These are phyloP conservation scores for Anastatica hierochuntica DNA, from an alignment of 345 rosid species.

Conservation along the genomic window DNA sequence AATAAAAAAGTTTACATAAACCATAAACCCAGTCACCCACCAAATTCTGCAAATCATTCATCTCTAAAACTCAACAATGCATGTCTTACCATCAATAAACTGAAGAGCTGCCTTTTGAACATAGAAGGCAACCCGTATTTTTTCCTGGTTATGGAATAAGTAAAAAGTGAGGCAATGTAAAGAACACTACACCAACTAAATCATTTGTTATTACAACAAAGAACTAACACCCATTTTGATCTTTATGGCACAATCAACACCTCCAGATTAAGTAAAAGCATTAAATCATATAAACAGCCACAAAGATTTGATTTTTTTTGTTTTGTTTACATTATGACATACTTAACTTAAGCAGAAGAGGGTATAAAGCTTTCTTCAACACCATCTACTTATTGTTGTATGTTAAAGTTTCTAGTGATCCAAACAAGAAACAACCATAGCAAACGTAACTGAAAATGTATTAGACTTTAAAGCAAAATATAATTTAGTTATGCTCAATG, in stretches of 20 bases:
- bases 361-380: background rate
- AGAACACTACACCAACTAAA: constrained; percentile 1
- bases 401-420: too few relatives aligned
- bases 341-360: background rate
- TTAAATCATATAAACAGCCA: background rate
- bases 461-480: too few relatives aligned
- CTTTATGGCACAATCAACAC: background rate
- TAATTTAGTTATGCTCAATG: too few relatives aligned
- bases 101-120: constrained; percentile 88
- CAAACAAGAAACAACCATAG: too few relatives aligned
- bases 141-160: constrained; percentile 75
- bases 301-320: background rate
- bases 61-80: constrained; percentile 16
- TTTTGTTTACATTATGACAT: background rate
- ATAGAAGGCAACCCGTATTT: constrained; percentile 79
- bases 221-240: background rate
- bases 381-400: too few relatives aligned
- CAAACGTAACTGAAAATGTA: too few relatives aligned
- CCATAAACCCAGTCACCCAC: background rate
- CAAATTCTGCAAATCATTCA: background rate
- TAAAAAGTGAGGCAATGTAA: constrained; percentile 13
- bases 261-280: too few relatives aligned
- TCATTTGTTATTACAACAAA: background rate
- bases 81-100: constrained; percentile 72
- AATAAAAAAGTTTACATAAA: constrained; percentile 1